These are phyloP conservation scores for Immersiella caudata DNA, from an alignment of 495 filamentous ascomycete genomes.

Conservation along the genomic window DNA sequence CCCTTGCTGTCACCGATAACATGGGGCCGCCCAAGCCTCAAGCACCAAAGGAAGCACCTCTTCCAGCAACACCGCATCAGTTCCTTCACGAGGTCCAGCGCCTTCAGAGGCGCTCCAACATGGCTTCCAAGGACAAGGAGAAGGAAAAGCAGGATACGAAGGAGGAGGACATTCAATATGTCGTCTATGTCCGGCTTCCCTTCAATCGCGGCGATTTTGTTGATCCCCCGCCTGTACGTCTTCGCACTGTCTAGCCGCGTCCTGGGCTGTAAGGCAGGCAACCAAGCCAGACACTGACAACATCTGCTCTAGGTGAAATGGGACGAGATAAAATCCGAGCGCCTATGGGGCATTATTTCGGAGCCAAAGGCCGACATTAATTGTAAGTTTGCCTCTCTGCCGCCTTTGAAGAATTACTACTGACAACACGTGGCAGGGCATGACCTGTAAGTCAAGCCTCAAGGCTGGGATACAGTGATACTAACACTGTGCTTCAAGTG, in stretches of 20 bases:
- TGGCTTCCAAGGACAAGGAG: slow-evolving; percentile 16
- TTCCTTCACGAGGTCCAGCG: slow-evolving; percentile 1
- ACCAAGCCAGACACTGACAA: slow-evolving; percentile 15
- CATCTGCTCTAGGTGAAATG: slow-evolving; percentile 47
- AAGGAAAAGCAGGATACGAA: slow-evolving; percentile 26
- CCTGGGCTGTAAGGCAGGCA: neutral
- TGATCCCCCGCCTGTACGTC: slow-evolving; percentile 79
- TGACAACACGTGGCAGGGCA: slow-evolving; percentile 66
- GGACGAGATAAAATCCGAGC: slow-evolving; percentile 79
- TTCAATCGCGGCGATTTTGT: slow-evolving; percentile 86
- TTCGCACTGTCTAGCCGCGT: slow-evolving; percentile 23
- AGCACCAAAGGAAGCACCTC: neutral
- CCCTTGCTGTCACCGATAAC: neutral
- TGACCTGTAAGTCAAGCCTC: slow-evolving; percentile 61
- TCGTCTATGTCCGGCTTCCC: slow-evolving; percentile 84
- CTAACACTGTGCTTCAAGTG: slow-evolving; percentile 42
- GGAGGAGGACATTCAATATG: slow-evolving; percentile 55
- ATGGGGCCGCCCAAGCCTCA: neutral
- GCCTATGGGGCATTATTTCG: slow-evolving; percentile 89
- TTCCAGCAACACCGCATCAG: neutral
- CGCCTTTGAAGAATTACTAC: slow-evolving; percentile 22
- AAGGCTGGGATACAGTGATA: slow-evolving; percentile 7
- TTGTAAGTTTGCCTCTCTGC: slow-evolving; percentile 59
- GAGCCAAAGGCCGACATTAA: slow-evolving; percentile 77
- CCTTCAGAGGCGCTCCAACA: slow-evolving; percentile 7